These are phyloP conservation scores for Neurospora sp. DNA, from an alignment of 495 filamentous ascomycete species.

Conservation along the genomic window DNA sequence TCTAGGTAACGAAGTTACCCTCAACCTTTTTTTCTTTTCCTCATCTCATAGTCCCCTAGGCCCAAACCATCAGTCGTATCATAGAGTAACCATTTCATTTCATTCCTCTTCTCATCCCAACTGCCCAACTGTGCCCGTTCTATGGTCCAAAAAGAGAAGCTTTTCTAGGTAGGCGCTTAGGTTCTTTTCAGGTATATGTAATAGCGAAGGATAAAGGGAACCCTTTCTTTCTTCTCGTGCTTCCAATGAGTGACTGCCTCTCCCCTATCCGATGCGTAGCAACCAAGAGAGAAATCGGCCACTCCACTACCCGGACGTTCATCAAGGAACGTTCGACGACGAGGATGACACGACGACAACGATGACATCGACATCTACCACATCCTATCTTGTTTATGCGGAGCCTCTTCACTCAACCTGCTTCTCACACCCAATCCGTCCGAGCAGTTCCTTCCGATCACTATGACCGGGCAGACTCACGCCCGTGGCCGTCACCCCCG, in stretches of 20 bases:
- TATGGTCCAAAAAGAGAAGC: not conserved
- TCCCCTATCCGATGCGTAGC: not conserved
- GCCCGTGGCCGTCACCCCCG: slow-evolving; percentile 34
- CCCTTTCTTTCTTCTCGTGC: not conserved
- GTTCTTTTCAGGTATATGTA: not conserved
- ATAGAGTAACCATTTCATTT: not conserved
- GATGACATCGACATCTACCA: not conserved
- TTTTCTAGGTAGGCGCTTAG: not conserved
- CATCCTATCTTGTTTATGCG: not conserved
- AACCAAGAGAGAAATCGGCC: not conserved
- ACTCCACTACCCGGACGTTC: not conserved
- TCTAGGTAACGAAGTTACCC: not conserved
- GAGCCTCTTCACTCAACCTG: slow-evolving; percentile 33
- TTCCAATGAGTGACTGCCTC: not conserved
- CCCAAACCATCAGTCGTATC: not conserved
- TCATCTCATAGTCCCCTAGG: not conserved
- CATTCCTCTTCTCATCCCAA: not conserved
- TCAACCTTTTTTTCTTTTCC: not conserved
- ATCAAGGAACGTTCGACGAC: not conserved
- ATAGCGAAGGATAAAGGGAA: not conserved
- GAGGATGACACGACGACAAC: not conserved
- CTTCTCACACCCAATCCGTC: slow-evolving; percentile 67
- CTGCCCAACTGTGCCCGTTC: not conserved
- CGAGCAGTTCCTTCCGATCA: slow-evolving; percentile 62
- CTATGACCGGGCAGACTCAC: slow-evolving; percentile 59